Conservation (phyloP, 345 rosid species). For the Balakata baccata region DNA sequence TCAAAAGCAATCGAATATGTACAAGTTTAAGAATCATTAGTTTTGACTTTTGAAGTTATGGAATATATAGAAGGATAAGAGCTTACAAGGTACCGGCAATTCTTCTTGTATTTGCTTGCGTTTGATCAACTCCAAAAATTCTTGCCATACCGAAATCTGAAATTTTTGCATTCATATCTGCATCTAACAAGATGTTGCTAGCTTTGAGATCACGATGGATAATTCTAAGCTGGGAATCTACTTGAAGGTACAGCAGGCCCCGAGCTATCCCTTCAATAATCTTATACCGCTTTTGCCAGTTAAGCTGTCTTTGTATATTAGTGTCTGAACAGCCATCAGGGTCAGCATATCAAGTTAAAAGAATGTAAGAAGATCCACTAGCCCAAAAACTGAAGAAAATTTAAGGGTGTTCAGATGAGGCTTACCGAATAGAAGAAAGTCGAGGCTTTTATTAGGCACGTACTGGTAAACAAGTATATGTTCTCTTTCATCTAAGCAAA, state of each 20-base stretch:
- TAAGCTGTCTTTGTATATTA: conserved; percentile 29
- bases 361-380: background rate
- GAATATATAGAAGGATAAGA: background rate
- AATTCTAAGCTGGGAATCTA: conserved; percentile 46
- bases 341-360: background rate
- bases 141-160: conserved; percentile 36
- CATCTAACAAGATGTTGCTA: conserved; percentile 40
- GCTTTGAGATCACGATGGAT: conserved; percentile 57
- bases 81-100: conserved; percentile 33
- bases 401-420: no score
- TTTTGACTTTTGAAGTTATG: no score
- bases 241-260: conserved; percentile 53
- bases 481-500: conserved; percentile 36
- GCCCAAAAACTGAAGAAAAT: no score
- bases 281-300: conserved; percentile 47
- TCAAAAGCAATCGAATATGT: background rate
- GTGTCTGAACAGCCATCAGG: conserved; percentile 23
- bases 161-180: conserved; percentile 27
- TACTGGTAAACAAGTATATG: conserved; percentile 35
- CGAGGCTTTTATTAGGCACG: conserved; percentile 35
- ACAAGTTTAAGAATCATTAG: background rate
- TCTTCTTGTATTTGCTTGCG: conserved; percentile 21
- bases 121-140: conserved; percentile 26
- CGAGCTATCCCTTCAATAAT: conserved; percentile 53
- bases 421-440: conserved; percentile 25